phyloP scores from a whole-genome alignment of 495 filamentous ascomycete species.

The Talaromyces liani region DNA sequence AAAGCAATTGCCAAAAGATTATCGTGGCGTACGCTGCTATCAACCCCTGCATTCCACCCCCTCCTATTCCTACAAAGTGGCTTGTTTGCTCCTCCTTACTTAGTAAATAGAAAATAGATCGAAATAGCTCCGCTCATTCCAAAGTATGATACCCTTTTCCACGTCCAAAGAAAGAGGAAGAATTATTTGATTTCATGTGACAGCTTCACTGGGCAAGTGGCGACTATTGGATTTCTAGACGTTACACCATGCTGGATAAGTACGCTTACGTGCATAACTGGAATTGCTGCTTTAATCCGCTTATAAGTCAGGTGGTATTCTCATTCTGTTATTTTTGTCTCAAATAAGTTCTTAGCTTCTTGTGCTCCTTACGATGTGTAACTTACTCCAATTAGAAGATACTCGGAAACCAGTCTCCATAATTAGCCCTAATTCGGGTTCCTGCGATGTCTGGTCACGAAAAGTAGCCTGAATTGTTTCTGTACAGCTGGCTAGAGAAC shows the following conservation, averaged over 20 bases:
- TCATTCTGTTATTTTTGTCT: too few species aligned
- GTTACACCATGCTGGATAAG: neutral
- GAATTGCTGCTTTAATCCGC: neutral
- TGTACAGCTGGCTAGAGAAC: too few species aligned
- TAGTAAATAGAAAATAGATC: neutral
- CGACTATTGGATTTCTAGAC: neutral
- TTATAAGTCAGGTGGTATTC: neutral
- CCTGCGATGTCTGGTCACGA: too few species aligned
- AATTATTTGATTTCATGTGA: neutral
- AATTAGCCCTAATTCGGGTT: neutral
- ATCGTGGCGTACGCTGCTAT: neutral
- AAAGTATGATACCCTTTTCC: neutral
- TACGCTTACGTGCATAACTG: neutral
- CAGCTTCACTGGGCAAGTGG: neutral
- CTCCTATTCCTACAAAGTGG: neutral
- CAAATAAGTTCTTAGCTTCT: too few species aligned
- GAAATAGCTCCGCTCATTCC: neutral
- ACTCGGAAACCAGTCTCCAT: neutral
- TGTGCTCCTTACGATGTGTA: neutral
- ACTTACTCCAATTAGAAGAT: neutral
- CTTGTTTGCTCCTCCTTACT: neutral
- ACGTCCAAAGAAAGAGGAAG: neutral
- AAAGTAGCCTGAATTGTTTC: too few species aligned
- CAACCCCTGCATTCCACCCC: neutral
- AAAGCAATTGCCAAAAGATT: neutral